A percentile compares a stretch with the other conserved stretches of the same genome.
These are phyloP conservation scores for Colletotrichum simmondsii DNA, from an alignment of 2,329 filamentous ascomycete genomes.

Conservation along the genomic window DNA sequence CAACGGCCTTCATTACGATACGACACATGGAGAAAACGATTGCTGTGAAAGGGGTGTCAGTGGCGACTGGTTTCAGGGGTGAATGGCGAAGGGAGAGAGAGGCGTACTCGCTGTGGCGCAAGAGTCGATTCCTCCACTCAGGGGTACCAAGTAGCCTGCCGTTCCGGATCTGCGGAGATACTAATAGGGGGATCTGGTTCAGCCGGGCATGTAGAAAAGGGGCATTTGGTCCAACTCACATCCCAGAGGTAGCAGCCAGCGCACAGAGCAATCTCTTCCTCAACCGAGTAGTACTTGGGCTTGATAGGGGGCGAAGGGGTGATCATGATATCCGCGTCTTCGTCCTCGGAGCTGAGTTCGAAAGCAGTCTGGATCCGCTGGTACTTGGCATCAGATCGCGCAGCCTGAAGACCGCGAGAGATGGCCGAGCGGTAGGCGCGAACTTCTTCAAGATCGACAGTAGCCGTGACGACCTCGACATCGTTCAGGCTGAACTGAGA, in stretches of 20 bases:
- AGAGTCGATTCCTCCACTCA: constrained; percentile 67
- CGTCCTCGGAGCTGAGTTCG: constrained; percentile 45
- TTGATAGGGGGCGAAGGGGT: constrained; percentile 54
- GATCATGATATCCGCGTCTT: constrained; percentile 52
- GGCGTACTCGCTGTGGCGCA: constrained; percentile 57
- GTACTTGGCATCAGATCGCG: constrained; percentile 57
- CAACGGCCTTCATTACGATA: constrained; percentile 63
- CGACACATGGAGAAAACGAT: constrained; percentile 62
- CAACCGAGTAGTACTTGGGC: constrained; percentile 67
- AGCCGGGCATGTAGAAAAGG: neutral
- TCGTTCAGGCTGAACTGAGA: constrained; percentile 60
- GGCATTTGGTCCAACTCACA: neutral
- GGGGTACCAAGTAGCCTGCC: constrained; percentile 66
- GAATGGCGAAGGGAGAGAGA: neutral
- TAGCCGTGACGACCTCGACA: constrained; percentile 74
- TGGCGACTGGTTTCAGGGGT: neutral
- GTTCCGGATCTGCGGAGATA: constrained; percentile 37
- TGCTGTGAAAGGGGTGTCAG: constrained; percentile 34
- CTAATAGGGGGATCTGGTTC: neutral
- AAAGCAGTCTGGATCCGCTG: constrained; percentile 52
- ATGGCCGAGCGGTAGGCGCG: constrained; percentile 67
- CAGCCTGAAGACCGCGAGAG: constrained; percentile 68
- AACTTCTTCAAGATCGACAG: constrained; percentile 78
- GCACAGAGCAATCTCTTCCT: constrained; percentile 75
- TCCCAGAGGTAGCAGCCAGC: constrained; percentile 76